Percentiles rank a stretch among this genome's conserved stretches.
These are phyloP conservation scores for Sinapis alba DNA, from an alignment of 441 rosid genomes.

Conservation along the genomic window DNA sequence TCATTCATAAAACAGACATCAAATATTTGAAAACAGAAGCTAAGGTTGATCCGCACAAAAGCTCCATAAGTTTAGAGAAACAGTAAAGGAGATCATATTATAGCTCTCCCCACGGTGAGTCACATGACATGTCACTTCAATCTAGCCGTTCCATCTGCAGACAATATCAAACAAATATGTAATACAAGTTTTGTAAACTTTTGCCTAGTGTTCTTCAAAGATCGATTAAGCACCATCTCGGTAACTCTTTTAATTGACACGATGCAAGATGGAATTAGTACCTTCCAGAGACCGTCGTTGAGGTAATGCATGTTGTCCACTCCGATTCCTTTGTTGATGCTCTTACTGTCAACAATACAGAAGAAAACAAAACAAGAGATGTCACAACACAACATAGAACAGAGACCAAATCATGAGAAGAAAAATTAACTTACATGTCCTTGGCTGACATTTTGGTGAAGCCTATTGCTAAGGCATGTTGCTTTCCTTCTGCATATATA, in stretches of 20 bases:
- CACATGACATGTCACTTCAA: constrained; percentile 34
- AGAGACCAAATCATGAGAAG: background rate
- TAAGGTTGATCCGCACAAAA: constrained; percentile 29
- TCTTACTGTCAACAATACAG: constrained; percentile 54
- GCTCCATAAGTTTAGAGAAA: constrained; percentile 24
- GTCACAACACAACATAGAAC: background rate
- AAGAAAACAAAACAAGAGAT: background rate
- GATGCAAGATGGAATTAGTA: constrained; percentile 26
- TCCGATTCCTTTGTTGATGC: constrained; percentile 95
- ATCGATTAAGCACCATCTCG: background rate
- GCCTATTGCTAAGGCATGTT: constrained; percentile 96
- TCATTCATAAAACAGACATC: constrained; percentile 18
- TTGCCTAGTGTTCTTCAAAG: background rate
- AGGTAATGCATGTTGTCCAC: constrained; percentile 99
- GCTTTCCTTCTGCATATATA: constrained; percentile 99
- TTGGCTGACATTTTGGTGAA: constrained; percentile 97
- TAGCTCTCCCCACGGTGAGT: constrained; percentile 10
- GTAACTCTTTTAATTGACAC: background rate
- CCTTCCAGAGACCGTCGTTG: constrained; percentile 99
- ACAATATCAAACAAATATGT: background rate
- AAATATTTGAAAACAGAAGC: constrained; percentile 17
- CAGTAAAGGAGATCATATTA: constrained; percentile 8
- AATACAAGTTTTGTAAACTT: background rate
- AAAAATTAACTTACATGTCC: constrained; percentile 72
- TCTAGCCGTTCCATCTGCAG: constrained; percentile 88